Base-by-base conservation (phyloP, 208 protist genomes). In the Angomonas ambiguus region DNA sequence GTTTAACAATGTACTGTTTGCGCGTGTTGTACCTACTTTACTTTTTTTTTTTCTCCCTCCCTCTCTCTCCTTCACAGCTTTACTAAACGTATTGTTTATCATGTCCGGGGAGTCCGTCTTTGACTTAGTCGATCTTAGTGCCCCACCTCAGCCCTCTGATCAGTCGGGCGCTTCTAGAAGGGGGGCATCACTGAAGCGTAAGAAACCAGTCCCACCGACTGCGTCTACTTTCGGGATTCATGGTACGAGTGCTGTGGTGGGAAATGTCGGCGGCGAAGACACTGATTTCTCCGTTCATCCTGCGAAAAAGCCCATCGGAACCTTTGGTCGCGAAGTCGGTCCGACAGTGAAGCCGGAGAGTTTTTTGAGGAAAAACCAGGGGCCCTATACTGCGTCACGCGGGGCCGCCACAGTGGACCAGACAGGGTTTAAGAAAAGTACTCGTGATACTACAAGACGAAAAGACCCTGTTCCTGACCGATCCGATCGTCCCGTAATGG, bases 31-130 rank as follows among this genome's bases (percentile, higher is more conserved):
- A n/a, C n/a, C n/a, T n/a, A n/a, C n/a, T n/a, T n/a, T n/a, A n/a
- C n/a, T n/a, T n/a, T n/a, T n/a, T 22, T 71, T 56, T 2, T 65
- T 71, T 51, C 30, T 72, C 38, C 35, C 34, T 62, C 33, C 48
- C 51, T 64, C 38, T 34, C 51, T 62, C 61, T 30, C 27, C 65
- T 22, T 35, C 49, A 32, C 27, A 31, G 6, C 13, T 34, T 25
- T 20, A 60, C 28, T 18, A 35, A 58, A 24, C 55, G 8, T 16
- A 31, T 25, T 30, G 16, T 57, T 60, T 22, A 66, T 38, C 25
- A 96, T 96, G 90, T 96, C 90, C 16, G 90, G 90, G 20, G 87
- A 96, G 69, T 89, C 83, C 71, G 80, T 96, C 13, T 93, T 88
- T 71, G 78, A 92, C 56, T 57, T 96, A 48, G 77, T 96, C n/a